These are phyloP conservation scores for Halenospora varia DNA, from an alignment of 495 filamentous ascomycete species.

Conservation along the genomic window DNA sequence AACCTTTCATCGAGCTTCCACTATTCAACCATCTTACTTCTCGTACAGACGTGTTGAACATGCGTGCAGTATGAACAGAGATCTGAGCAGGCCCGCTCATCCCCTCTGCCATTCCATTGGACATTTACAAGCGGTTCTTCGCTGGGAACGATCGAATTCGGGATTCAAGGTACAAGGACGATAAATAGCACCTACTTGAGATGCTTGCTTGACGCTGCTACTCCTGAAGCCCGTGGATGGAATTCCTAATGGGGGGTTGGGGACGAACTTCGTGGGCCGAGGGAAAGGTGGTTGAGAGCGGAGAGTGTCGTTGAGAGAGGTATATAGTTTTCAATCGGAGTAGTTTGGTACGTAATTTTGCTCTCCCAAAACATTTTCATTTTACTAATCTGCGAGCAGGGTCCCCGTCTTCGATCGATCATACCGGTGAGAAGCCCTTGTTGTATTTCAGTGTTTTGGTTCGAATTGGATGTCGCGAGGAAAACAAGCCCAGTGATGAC, in stretches of 20 bases:
- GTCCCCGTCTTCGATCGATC: conserved; percentile 13
- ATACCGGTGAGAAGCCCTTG: conserved; percentile 11
- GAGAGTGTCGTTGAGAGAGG: conserved; percentile 14
- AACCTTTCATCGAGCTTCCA: conserved; percentile 21
- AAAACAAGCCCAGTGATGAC: conserved; percentile 47
- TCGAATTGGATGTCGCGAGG: conserved; percentile 2
- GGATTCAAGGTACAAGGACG: conserved; percentile 15
- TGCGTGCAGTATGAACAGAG: conserved; percentile 34
- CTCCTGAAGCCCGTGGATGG: background rate
- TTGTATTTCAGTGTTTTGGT: conserved; percentile 2
- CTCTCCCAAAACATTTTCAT: conserved; percentile 9
- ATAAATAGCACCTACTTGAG: conserved; percentile 22
- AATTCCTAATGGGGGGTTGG: conserved; percentile 15
- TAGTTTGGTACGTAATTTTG: conserved; percentile 23
- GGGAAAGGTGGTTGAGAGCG: conserved; percentile 10
- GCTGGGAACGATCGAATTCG: background rate
- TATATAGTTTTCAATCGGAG: conserved; percentile 62
- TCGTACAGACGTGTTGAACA: conserved; percentile 18
- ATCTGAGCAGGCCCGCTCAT: conserved; percentile 31
- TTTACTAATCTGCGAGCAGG: conserved; percentile 18
- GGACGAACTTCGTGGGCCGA: conserved; percentile 5
- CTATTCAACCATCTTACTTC: conserved; percentile 17
- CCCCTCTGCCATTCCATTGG: conserved; percentile 6
- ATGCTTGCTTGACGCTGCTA: conserved; percentile 11
- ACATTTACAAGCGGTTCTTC: conserved; percentile 18